Conservation (phyloP, 139 green algal genomes). For the Chlorella sp. region DNA sequence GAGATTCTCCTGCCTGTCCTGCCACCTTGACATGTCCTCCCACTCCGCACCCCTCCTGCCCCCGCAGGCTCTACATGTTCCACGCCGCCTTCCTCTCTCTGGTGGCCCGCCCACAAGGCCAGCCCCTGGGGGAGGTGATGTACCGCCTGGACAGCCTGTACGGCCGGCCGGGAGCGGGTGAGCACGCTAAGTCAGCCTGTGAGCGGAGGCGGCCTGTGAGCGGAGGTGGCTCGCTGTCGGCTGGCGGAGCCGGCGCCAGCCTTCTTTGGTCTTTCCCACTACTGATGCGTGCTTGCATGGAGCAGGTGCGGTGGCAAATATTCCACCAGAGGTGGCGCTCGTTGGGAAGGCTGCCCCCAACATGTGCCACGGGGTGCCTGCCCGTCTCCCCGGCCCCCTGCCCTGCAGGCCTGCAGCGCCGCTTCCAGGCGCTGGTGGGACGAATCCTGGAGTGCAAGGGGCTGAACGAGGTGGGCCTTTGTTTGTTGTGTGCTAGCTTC, state of each 20-base stretch:
- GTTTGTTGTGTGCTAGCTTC: too few relatives aligned
- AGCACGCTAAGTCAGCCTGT: not conserved
- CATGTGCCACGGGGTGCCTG: not conserved
- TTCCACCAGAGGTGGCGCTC: too few relatives aligned
- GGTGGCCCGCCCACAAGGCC: constrained; percentile 24
- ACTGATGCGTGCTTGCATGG: not conserved
- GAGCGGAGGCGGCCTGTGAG: too few relatives aligned
- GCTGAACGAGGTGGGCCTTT: not conserved
- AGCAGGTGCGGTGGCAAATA: not conserved
- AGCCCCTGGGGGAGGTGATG: constrained; percentile 36
- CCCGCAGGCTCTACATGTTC: constrained; percentile 33
- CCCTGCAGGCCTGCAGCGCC: constrained; percentile 21
- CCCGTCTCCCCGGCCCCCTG: not conserved
- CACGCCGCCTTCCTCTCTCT: constrained; percentile 42
- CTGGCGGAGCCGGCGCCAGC: not conserved
- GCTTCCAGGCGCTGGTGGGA: constrained; percentile 21
- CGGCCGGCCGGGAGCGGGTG: constrained; percentile 34
- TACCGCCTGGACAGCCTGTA: constrained; percentile 37
- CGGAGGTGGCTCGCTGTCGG: too few relatives aligned
- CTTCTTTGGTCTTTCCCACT: not conserved
- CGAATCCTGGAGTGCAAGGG: constrained; percentile 20
- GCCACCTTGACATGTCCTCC: not conserved
- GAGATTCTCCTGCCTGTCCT: too few relatives aligned
- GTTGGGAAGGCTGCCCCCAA: too few relatives aligned
- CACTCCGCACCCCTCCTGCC: not conserved